Evolutionary conservation across 352 stramenopile genomes (phyloP), one percentile per base, ranked within the genome.

Genomic region (Phytophthora pseudosyringae): DNA sequence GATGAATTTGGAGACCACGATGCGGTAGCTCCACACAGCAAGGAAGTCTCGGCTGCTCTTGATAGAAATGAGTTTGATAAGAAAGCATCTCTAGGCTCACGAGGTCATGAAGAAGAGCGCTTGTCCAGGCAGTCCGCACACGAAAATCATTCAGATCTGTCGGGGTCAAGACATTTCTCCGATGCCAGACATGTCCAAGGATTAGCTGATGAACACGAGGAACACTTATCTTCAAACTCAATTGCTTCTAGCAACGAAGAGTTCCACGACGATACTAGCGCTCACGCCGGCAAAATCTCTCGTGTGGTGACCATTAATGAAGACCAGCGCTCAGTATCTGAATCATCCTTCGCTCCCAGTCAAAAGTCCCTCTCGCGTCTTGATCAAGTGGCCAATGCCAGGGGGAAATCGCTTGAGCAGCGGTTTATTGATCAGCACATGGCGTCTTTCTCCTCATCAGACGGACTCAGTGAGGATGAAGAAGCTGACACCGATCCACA

Each of bases 381-480:
- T 49, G 28, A 58, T 61, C 31, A 75, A 64, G 45, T 73, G 39
- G 44, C 11, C 9, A 64, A 69, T 48, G 32, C 31, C 4, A 64
- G 45, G 12, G 45, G 36, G 15, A 59, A n/a, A 40, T 54, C 56
- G 15, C 45, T 71, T 35, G 35, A 36, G n/a, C 62, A 76, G 28
- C 54, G 48, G 13, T 70, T 56, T 52, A 41, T 73, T 3, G 52
- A 76, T 41, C 61, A 70, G 31, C 58, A 73, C 33, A 59, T 69
- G 45, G 33, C 60, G 26, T 71, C 62, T 4, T 73, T 71, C 18
- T 75, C 71, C 15, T 62, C 65, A 18, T 73, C 63, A 45, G 54
- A 71, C 16, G 43, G 15, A 7, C n/a, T 18, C 1, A 72, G 51
- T 44, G 48, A 64, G 16, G 36, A 64, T 45, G 41, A 59, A 38